A percentile compares a stretch with the other conserved stretches of the same genome.
Evolutionary conservation across 1,284 basidiomycete genomes (phyloP).

Genomic region (Puccinia triticina): DNA sequence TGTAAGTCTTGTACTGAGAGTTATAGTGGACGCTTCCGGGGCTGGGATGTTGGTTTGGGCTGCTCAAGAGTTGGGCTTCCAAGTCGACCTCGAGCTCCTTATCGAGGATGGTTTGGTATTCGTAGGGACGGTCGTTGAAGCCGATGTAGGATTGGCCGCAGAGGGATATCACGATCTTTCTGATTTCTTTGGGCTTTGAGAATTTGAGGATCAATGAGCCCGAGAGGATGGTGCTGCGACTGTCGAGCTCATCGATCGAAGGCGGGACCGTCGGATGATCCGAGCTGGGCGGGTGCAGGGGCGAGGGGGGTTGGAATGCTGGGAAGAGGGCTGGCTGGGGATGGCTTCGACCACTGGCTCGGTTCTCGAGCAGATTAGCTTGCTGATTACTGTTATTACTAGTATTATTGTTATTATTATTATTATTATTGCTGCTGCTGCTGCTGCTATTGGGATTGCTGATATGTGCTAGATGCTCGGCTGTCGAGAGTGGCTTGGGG

Average conservation of each 20-base stretch:
- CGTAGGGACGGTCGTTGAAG: slow-evolving; percentile 42
- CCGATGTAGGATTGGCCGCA: slow-evolving; percentile 44
- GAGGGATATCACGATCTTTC: slow-evolving; percentile 32
- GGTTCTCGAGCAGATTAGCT: background rate
- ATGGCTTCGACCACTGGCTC: background rate
- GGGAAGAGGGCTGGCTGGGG: slow-evolving; percentile 1
- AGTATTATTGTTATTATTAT: background rate
- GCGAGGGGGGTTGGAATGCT: slow-evolving; percentile 6
- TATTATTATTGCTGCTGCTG: background rate
- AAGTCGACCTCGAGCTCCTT: slow-evolving; percentile 36
- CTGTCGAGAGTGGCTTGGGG: background rate
- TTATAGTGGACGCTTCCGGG: slow-evolving; percentile 31
- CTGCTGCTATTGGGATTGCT: too few relatives aligned
- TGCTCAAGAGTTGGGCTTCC: slow-evolving; percentile 10
- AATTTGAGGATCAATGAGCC: slow-evolving; percentile 36
- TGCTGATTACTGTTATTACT: background rate
- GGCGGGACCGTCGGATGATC: background rate
- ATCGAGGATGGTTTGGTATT: slow-evolving; percentile 38
- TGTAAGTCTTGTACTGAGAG: slow-evolving; percentile 22
- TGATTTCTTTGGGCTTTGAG: slow-evolving; percentile 33
- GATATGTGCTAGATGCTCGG: background rate
- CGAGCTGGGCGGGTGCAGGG: background rate
- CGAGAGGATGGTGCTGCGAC: slow-evolving; percentile 21
- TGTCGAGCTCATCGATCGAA: slow-evolving; percentile 16
- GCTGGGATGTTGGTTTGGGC: background rate